These are phyloP conservation scores for Coemansia sp. DNA, from an alignment of 192 early-diverging fungal genomes.

Conservation along the genomic window DNA sequence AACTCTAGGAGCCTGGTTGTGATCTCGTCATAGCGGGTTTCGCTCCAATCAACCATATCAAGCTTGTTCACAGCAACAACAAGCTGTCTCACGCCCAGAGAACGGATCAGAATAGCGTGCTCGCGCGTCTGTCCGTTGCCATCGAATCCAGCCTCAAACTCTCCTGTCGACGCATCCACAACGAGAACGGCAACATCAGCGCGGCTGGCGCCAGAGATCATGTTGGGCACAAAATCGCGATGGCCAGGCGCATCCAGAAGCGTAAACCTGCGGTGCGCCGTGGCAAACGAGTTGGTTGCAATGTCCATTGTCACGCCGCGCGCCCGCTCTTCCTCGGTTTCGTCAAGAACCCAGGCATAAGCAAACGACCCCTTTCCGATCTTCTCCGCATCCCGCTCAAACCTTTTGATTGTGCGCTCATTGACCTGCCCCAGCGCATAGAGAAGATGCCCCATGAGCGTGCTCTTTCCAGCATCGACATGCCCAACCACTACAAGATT, in stretches of 20 bases:
- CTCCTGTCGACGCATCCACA: conserved; percentile 83
- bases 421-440: conserved; percentile 87
- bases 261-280: conserved; percentile 73
- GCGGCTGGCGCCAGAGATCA: conserved; percentile 91
- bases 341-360: conserved; percentile 98
- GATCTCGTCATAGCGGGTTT: conserved; percentile 82
- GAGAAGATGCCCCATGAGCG: conserved; percentile 94
- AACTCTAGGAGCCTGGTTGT: conserved; percentile 66
- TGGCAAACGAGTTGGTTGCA: conserved; percentile 88
- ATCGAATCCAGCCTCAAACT: conserved; percentile 96
- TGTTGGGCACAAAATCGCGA: conserved; percentile 98
- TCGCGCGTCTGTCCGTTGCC: conserved; percentile 94
- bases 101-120: conserved; percentile 88
- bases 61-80: conserved; percentile 96
- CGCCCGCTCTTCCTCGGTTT: conserved; percentile 86
- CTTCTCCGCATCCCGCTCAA: conserved; percentile 88
- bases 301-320: conserved; percentile 98
- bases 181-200: conserved; percentile 96
- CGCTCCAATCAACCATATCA: conserved; percentile 83
- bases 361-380: conserved; percentile 95
- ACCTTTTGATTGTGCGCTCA: conserved; percentile 82
- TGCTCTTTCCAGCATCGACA: conserved; percentile 97
- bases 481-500: conserved; percentile 94
- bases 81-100: conserved; percentile 90
- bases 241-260: conserved; percentile 97